These are phyloP conservation scores for Penicillium corylophilum DNA, from an alignment of 2,329 filamentous ascomycete species.

Conservation along the genomic window DNA sequence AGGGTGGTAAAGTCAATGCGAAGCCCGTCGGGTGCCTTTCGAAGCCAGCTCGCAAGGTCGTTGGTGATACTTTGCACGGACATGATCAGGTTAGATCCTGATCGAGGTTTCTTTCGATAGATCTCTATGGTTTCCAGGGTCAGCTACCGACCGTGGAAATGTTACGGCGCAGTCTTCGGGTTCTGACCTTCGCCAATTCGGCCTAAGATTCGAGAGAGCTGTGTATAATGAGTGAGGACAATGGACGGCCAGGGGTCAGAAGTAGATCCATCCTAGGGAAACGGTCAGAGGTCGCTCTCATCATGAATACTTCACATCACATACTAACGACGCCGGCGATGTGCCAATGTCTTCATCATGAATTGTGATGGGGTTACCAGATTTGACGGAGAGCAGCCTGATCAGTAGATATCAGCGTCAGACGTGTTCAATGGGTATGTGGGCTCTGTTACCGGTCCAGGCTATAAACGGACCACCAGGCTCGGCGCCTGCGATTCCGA, in stretches of 20 bases:
- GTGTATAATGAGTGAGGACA: conserved; percentile 53
- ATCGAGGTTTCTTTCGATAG: conserved; percentile 50
- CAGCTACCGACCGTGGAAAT: not conserved
- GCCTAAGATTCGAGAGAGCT: conserved; percentile 54
- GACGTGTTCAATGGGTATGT: not conserved
- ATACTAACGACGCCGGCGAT: conserved; percentile 33
- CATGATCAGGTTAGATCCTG: conserved; percentile 49
- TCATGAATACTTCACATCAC: conserved; percentile 1
- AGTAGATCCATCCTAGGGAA: conserved; percentile 15
- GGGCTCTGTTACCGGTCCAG: conserved; percentile 44
- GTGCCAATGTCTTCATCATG: conserved; percentile 55
- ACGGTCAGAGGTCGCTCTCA: conserved; percentile 1
- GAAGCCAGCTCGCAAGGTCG: conserved; percentile 52
- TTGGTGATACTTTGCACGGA: conserved; percentile 54
- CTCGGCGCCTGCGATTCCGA: conserved; percentile 52
- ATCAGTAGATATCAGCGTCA: not conserved
- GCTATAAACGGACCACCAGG: conserved; percentile 60
- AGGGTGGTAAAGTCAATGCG: conserved; percentile 51
- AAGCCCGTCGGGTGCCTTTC: conserved; percentile 48
- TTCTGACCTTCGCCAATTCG: conserved; percentile 45
- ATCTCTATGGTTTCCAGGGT: conserved; percentile 38
- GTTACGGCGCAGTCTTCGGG: not conserved
- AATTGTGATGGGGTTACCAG: conserved; percentile 56
- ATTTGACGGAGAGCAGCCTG: conserved; percentile 53
- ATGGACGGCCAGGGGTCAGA: conserved; percentile 45